A percentile compares a stretch with the other conserved stretches of the same genome.
These are phyloP conservation scores for Boletus albobrunnescens DNA, from an alignment of 1,284 basidiomycete species.

Conservation along the genomic window DNA sequence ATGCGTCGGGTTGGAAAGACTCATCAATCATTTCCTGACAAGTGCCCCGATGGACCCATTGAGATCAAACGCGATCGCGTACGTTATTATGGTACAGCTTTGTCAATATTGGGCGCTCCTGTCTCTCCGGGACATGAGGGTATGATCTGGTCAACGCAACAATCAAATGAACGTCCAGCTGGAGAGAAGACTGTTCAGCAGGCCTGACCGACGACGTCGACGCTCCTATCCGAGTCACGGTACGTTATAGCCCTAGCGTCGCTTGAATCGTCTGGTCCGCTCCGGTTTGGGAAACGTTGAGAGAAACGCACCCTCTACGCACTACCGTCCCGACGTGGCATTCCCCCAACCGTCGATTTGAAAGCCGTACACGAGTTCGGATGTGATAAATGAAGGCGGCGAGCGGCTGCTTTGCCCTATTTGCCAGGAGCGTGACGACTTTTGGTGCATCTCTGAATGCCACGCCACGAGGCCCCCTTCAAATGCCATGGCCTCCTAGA, in stretches of 20 bases:
- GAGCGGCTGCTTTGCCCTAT: background rate
- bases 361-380: no score
- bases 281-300: no score
- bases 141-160: background rate
- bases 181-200: background rate
- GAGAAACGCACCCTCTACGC: no score
- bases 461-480: conserved; percentile 8
- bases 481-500: background rate
- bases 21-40: no score
- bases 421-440: background rate
- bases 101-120: background rate
- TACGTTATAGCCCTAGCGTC: conserved; percentile 1
- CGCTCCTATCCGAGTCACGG: no score
- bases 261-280: conserved; percentile 1
- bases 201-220: background rate
- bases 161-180: background rate
- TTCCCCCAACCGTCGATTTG: no score
- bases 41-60: no score
- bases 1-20: no score
- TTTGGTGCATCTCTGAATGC: background rate
- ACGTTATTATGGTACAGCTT: background rate
- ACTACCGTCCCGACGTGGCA: no score
- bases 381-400: background rate
- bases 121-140: conserved; percentile 1
- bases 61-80: conserved; percentile 7